phyloP scores from a whole-genome alignment of 2,329 filamentous ascomycete genomes.

The Trichoderma koningii region DNA sequence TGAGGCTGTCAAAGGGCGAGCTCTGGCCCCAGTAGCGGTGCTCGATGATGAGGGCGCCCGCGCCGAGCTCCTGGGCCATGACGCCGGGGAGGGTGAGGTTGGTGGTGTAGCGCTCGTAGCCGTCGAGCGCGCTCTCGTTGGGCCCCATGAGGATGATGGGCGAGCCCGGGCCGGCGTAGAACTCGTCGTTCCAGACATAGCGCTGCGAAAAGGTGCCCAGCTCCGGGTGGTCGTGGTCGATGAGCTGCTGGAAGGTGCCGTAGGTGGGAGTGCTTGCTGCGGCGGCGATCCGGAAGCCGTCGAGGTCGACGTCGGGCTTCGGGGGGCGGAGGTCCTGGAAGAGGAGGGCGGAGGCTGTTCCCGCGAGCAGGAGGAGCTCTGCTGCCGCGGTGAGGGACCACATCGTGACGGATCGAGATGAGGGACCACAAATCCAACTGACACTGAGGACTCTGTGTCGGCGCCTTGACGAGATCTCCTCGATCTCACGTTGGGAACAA shows the following conservation, averaged over 20 bases:
- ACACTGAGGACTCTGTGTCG: not conserved
- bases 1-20: slow-evolving; percentile 64
- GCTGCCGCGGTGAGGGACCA: slow-evolving; percentile 4
- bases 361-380: slow-evolving; percentile 22
- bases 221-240: slow-evolving; percentile 60
- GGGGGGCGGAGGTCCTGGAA: not conserved
- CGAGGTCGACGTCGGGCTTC: not conserved
- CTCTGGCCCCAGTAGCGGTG: slow-evolving; percentile 81
- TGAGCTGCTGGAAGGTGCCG: slow-evolving; percentile 53
- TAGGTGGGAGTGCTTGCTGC: not conserved
- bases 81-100: slow-evolving; percentile 70
- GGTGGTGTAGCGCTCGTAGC: slow-evolving; percentile 64
- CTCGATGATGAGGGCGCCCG: slow-evolving; percentile 75
- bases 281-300: not conserved
- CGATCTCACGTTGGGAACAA: not conserved
- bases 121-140: slow-evolving; percentile 65
- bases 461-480: not conserved
- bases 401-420: slow-evolving; percentile 5
- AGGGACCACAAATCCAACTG: not conserved
- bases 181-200: slow-evolving; percentile 77
- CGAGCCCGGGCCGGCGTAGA: slow-evolving; percentile 74
- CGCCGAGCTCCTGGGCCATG: slow-evolving; percentile 66
- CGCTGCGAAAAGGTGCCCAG: slow-evolving; percentile 66
- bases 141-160: slow-evolving; percentile 69
- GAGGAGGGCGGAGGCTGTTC: slow-evolving; percentile 5